Conservation (phyloP, 495 filamentous ascomycete genomes). For the Aspergillus panamensis region DNA sequence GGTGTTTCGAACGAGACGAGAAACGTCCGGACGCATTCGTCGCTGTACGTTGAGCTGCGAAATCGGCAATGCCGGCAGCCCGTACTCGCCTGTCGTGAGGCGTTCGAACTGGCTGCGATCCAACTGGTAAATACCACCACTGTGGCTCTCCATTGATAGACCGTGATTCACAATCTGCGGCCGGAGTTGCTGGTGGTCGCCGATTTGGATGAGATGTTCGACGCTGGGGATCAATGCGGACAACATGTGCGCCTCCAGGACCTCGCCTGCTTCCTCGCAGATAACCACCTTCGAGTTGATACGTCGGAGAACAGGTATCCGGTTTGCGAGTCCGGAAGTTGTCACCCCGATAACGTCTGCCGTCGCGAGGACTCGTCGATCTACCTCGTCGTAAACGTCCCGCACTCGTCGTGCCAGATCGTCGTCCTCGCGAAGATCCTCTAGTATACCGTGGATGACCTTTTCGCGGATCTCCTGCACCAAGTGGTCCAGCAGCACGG, state of each 20-base stretch:
- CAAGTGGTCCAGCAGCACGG: background rate
- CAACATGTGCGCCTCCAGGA: slow-evolving; percentile 67
- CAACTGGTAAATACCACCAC: slow-evolving; percentile 46
- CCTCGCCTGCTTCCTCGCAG: slow-evolving; percentile 76
- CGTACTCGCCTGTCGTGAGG: slow-evolving; percentile 15
- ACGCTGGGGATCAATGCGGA: slow-evolving; percentile 65
- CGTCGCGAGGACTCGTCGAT: background rate
- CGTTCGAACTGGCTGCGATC: background rate
- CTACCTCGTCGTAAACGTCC: background rate
- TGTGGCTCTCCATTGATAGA: slow-evolving; percentile 52
- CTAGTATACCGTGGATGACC: background rate
- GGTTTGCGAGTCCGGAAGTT: slow-evolving; percentile 1
- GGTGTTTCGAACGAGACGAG: slow-evolving; percentile 54
- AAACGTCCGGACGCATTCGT: slow-evolving; percentile 70
- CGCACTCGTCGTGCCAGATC: background rate
- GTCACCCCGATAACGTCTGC: slow-evolving; percentile 5
- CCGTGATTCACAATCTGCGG: slow-evolving; percentile 65
- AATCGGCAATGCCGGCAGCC: slow-evolving; percentile 42
- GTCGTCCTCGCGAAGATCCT: background rate
- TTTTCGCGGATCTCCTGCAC: background rate
- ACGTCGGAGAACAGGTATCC: slow-evolving; percentile 45
- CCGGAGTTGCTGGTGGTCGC: slow-evolving; percentile 71
- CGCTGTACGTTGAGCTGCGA: slow-evolving; percentile 63
- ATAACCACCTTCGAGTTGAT: slow-evolving; percentile 64
- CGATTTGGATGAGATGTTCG: slow-evolving; percentile 72